Evolutionary conservation across 2,329 filamentous ascomycete species (phyloP).

Genomic region (Ophiostoma tasmaniense): DNA sequence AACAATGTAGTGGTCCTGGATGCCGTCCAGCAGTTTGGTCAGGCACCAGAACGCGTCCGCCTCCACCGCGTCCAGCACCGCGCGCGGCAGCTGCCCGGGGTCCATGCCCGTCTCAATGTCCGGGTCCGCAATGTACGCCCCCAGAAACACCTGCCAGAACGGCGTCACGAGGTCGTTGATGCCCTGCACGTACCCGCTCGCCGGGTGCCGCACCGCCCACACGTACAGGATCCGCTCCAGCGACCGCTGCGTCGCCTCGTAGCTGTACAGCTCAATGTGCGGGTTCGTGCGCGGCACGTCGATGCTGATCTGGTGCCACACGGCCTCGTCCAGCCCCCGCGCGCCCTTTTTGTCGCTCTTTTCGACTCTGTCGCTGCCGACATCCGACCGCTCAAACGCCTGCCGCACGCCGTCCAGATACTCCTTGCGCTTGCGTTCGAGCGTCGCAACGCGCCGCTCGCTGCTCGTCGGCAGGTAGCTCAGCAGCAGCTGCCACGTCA

Average conservation of each 20-base stretch:
- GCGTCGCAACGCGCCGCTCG: conserved; percentile 77
- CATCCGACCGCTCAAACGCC: conserved; percentile 49
- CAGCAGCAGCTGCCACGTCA: conserved; percentile 96
- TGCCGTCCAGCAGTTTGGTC: conserved; percentile 94
- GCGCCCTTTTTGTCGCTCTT: no score
- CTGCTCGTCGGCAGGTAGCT: conserved; percentile 96
- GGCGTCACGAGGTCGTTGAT: conserved; percentile 98
- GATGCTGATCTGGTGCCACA: conserved; percentile 99
- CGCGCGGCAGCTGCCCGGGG: conserved; percentile 80
- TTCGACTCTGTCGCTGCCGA: background rate
- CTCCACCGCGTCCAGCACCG: conserved; percentile 91
- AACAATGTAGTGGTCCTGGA: conserved; percentile 98
- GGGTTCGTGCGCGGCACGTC: conserved; percentile 95
- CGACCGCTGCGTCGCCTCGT: conserved; percentile 90
- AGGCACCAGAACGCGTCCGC: conserved; percentile 98
- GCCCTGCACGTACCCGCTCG: conserved; percentile 94
- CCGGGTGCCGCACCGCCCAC: conserved; percentile 95
- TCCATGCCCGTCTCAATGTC: conserved; percentile 94
- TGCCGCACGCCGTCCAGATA: conserved; percentile 85
- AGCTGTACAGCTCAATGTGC: conserved; percentile 88
- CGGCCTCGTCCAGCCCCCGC: conserved; percentile 71
- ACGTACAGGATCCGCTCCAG: conserved; percentile 92
- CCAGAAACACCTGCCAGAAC: conserved; percentile 96
- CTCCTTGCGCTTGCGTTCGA: conserved; percentile 92
- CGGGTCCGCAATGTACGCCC: conserved; percentile 87